These are phyloP conservation scores for Monosporascus sp. DNA, from an alignment of 2,329 filamentous ascomycete species.

Conservation along the genomic window DNA sequence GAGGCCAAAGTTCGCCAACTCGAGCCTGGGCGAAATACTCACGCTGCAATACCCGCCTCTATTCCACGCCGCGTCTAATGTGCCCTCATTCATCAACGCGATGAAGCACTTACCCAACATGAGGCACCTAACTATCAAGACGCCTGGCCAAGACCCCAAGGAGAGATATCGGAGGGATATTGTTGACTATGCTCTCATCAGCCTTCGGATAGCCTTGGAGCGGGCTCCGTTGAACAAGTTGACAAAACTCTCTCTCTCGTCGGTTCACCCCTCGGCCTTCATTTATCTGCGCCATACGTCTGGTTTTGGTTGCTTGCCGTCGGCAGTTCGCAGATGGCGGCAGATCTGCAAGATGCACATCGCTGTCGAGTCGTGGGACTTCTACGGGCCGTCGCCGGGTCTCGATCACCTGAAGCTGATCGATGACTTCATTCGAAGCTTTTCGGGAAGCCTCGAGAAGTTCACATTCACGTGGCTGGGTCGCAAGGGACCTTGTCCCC, in stretches of 20 bases:
- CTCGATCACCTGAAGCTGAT: constrained; percentile 72
- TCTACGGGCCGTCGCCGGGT: constrained; percentile 53
- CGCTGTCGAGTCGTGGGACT: constrained; percentile 67
- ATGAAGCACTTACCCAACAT: constrained; percentile 65
- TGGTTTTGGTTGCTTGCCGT: constrained; percentile 70
- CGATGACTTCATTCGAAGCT: constrained; percentile 71
- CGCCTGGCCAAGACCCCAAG: constrained; percentile 64
- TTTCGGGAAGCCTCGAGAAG: constrained; percentile 62
- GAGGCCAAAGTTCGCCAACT: constrained; percentile 73
- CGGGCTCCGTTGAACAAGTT: constrained; percentile 62
- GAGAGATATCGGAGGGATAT: constrained; percentile 71
- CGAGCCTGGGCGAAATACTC: constrained; percentile 73
- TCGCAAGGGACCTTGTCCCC: constrained; percentile 65
- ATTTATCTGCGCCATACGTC: constrained; percentile 71
- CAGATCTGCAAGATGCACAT: constrained; percentile 73
- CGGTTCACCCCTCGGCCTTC: constrained; percentile 70
- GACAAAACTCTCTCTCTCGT: constrained; percentile 64
- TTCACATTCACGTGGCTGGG: constrained; percentile 76
- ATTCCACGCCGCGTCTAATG: constrained; percentile 86
- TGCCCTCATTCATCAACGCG: constrained; percentile 75
- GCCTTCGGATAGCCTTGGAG: constrained; percentile 78
- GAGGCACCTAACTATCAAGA: constrained; percentile 69
- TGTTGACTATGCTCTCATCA: constrained; percentile 87
- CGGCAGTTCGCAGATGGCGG: constrained; percentile 67
- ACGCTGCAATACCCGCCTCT: constrained; percentile 83